A percentile compares a stretch with the other conserved stretches of the same genome.
These are phyloP conservation scores for Geotrichum reessii DNA, from an alignment of 1,139 yeast genomes.

Conservation along the genomic window DNA sequence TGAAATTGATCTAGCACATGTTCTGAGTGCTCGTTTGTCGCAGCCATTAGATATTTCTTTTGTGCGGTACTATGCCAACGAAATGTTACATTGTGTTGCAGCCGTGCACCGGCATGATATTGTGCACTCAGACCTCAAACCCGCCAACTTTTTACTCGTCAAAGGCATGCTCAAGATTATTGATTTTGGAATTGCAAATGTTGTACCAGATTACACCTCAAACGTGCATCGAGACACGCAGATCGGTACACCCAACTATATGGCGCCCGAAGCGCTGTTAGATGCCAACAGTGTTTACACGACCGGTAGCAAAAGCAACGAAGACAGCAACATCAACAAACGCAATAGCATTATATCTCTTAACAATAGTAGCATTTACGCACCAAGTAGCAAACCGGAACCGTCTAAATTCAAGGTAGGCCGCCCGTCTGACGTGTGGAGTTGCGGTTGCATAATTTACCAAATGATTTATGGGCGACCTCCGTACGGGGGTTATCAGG, in stretches of 20 bases:
- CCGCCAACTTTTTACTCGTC: conserved; percentile 89
- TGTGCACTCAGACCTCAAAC: conserved; percentile 92
- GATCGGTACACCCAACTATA: conserved; percentile 92
- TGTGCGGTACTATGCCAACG: conserved; percentile 75
- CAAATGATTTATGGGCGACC: conserved; percentile 94
- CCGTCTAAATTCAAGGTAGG: conserved; percentile 63
- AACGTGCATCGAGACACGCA: conserved; percentile 87
- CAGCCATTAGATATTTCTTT: conserved; percentile 65
- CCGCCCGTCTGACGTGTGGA: conserved; percentile 95
- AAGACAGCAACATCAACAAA: conserved; percentile 5
- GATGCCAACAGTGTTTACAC: conserved; percentile 45
- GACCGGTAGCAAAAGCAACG: conserved; percentile 16
- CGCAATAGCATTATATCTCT: conserved; percentile 13
- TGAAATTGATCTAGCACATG: conserved; percentile 83
- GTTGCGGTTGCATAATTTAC: conserved; percentile 92
- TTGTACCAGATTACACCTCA: conserved; percentile 87
- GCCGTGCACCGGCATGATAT: conserved; percentile 86
- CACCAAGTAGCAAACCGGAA: conserved; percentile 27
- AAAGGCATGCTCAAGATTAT: conserved; percentile 80
- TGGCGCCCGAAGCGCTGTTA: conserved; percentile 94
- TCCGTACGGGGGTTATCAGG: conserved; percentile 78
- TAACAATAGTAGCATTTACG: conserved; percentile 16
- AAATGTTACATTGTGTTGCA: conserved; percentile 73
- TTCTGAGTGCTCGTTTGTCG: conserved; percentile 52
- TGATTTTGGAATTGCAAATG: conserved; percentile 94